Evolutionary conservation across 495 filamentous ascomycete species (phyloP).

Genomic region (Aspergillus steynii): DNA sequence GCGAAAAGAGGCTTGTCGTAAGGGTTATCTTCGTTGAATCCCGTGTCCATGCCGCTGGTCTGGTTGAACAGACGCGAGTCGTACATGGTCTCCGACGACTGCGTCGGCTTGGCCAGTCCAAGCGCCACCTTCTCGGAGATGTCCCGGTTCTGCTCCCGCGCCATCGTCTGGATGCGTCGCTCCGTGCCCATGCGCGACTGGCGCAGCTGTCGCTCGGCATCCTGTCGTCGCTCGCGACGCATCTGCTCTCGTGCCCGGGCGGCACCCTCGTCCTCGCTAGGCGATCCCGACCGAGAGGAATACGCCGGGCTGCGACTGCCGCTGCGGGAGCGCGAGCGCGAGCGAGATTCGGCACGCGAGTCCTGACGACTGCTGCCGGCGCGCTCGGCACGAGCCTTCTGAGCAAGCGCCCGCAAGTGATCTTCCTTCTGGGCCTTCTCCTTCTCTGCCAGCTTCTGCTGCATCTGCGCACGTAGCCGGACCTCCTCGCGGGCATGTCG

Average conservation of each 20-base stretch:
- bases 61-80: constrained; percentile 96
- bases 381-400: constrained; percentile 85
- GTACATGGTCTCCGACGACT: constrained; percentile 89
- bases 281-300: constrained; percentile 54
- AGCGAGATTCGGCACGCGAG: constrained; percentile 36
- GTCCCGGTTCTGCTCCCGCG: constrained; percentile 93
- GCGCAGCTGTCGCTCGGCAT: constrained; percentile 84
- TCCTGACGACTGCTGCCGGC: constrained; percentile 41
- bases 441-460: constrained; percentile 95
- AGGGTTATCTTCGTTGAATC: constrained; percentile 96
- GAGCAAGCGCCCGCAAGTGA: constrained; percentile 81
- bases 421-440: constrained; percentile 94
- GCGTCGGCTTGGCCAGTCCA: constrained; percentile 91
- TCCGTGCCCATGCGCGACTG: constrained; percentile 97
- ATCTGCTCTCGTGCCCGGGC: constrained; percentile 72
- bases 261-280: constrained; percentile 66
- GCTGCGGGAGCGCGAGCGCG: constrained; percentile 40
- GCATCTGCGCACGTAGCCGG: constrained; percentile 87
- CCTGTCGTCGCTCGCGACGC: constrained; percentile 74
- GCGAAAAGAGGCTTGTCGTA: constrained; percentile 98
- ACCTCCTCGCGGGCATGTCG: constrained; percentile 95
- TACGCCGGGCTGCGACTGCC: constrained; percentile 55
- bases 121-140: constrained; percentile 97
- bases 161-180: constrained; percentile 83
- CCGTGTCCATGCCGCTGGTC: constrained; percentile 79